phyloP scores from a whole-genome alignment of 2,329 filamentous ascomycete genomes.

The Fusarium hainanense region DNA sequence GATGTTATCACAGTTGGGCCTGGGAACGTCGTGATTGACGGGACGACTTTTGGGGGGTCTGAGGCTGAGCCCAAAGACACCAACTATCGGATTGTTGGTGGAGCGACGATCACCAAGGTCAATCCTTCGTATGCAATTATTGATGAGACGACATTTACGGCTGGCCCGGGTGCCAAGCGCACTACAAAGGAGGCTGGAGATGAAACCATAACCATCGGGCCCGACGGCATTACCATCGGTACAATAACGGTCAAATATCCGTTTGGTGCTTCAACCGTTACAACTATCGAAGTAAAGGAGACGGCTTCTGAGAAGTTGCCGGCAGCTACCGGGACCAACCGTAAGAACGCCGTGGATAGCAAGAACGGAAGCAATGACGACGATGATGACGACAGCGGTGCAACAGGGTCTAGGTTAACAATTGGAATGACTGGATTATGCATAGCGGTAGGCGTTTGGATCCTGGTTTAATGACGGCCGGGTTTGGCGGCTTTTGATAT shows the following conservation, averaged over 20 bases:
- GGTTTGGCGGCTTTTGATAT: slow-evolving; percentile 2
- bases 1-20: slow-evolving; percentile 64
- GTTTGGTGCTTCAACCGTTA: slow-evolving; percentile 57
- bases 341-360: slow-evolving; percentile 15
- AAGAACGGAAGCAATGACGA: slow-evolving; percentile 32
- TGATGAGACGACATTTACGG: slow-evolving; percentile 61
- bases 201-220: slow-evolving; percentile 63
- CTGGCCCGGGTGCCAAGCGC: slow-evolving; percentile 58
- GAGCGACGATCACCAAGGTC: slow-evolving; percentile 63
- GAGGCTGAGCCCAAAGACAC: slow-evolving; percentile 52
- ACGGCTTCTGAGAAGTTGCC: slow-evolving; percentile 41
- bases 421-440: slow-evolving; percentile 46
- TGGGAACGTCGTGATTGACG: slow-evolving; percentile 55
- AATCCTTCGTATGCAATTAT: slow-evolving; percentile 63
- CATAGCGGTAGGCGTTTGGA: slow-evolving; percentile 56
- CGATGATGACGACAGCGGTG: slow-evolving; percentile 36
- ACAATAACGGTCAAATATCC: slow-evolving; percentile 60
- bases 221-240: slow-evolving; percentile 61
- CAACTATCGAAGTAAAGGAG: slow-evolving; percentile 53
- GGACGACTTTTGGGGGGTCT: slow-evolving; percentile 57
- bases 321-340: slow-evolving; percentile 42
- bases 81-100: slow-evolving; percentile 61
- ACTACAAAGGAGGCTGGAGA: slow-evolving; percentile 61
- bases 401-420: slow-evolving; percentile 25
- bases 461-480: slow-evolving; percentile 45